Conservation (phyloP, 2,329 filamentous ascomycete species). For the Sclerotinia nivalis region DNA sequence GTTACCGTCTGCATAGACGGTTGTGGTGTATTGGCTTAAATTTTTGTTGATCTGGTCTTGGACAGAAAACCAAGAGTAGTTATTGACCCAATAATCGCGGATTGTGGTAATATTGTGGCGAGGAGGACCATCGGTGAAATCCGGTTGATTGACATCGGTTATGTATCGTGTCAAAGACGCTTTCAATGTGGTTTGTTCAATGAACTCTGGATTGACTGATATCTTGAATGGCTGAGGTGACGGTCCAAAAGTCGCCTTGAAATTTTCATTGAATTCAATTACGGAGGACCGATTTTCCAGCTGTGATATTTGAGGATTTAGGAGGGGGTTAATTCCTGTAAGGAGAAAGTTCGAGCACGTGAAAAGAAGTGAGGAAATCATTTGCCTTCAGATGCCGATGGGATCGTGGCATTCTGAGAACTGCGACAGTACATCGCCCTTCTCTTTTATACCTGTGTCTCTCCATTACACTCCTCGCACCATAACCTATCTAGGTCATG, state of each 20-base stretch:
- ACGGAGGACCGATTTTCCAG: not conserved
- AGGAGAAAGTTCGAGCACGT: not conserved
- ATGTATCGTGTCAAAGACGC: slow-evolving; percentile 19
- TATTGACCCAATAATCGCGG: slow-evolving; percentile 37
- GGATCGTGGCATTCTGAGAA: not conserved
- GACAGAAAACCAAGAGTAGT: slow-evolving; percentile 38
- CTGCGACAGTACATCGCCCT: too few relatives aligned
- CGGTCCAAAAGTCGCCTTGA: slow-evolving; percentile 11
- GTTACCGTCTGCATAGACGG: slow-evolving; percentile 36
- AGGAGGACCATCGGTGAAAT: slow-evolving; percentile 23
- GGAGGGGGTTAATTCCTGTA: not conserved
- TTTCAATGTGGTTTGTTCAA: slow-evolving; percentile 19
- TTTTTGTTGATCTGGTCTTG: slow-evolving; percentile 38
- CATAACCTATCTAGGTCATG: not conserved
- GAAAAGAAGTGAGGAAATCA: not conserved
- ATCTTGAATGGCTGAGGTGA: slow-evolving; percentile 20
- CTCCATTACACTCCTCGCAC: not conserved
- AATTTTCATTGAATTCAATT: not conserved
- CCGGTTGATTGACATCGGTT: slow-evolving; percentile 18
- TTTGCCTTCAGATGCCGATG: not conserved
- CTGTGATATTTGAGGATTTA: not conserved
- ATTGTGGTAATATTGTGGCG: slow-evolving; percentile 20
- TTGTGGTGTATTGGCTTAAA: slow-evolving; percentile 39
- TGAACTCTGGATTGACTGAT: slow-evolving; percentile 23
- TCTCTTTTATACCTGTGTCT: not conserved